Base-by-base conservation (phyloP, 2,329 filamentous ascomycete species). In the Mariannaea sp. region DNA sequence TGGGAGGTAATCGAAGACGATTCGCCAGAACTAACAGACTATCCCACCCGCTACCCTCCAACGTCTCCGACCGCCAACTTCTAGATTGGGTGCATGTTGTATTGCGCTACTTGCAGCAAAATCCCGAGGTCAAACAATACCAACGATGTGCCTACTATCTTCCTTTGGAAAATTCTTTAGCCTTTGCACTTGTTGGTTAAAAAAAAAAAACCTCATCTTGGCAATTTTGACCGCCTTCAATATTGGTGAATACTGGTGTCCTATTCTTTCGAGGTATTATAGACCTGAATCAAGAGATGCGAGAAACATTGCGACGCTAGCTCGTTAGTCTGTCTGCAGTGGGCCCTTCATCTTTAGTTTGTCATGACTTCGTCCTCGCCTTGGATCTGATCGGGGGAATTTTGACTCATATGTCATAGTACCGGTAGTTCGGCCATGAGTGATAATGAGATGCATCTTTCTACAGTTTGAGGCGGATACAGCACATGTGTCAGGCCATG, bases 51-150 rank as follows among this genome's bases (percentile, higher is more conserved):
- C 45, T 27, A 32, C 53, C 56, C 58, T 42, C 58, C 53, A 39
- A 59, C 51, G 55, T 60, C 58, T 55, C 49, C 41, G 45, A 47
- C 48, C 43, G 38, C 53, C 56, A 57, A 49, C 54, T 60, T 61
- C 50, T 56, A 58, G 58, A 64, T 65, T 55, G 46, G 38, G 27
- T 50, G 45, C 38, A 44, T 52, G 53, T 40, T 42, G 42, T 42
- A 38, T 60, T 51, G 55, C 45, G 53, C 53, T 52, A 45, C 58
- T 55, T 29, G 49, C 57, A 48, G 56, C 45, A 40, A 48, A 32
- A 13, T 24, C 54, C 53, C 44, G 49, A 59, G 50, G 52, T 46
- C 40, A 41, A 53, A 50, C 52, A 60, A 54, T 40, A 49, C 38
- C 42, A 47, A 42, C 44, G 13, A 20, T 33, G 52, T 53, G 45